phyloP scores from a whole-genome alignment of 345 rosid genomes.

The Mercurialis annua region DNA sequence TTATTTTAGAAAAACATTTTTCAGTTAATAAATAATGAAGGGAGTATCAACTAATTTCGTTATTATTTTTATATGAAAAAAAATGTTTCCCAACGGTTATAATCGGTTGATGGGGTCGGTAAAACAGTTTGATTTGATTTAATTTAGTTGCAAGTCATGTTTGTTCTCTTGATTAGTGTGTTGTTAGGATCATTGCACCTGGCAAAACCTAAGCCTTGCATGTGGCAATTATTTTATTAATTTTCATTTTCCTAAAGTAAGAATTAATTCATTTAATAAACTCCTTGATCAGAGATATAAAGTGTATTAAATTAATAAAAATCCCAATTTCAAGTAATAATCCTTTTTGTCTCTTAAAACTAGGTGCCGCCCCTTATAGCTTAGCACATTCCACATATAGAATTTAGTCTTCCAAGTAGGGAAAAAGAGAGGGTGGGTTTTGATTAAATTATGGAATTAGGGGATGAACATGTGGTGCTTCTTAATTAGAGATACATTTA shows the following conservation, averaged over 20 bases:
- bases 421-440: conserved; percentile 7
- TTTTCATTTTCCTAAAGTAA: not conserved
- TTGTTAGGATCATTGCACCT: conserved; percentile 47
- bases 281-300: too few relatives aligned
- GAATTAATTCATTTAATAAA: too few relatives aligned
- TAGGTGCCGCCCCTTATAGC: conserved; percentile 39
- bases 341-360: conserved; percentile 21
- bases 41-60: too few relatives aligned
- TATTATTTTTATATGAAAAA: too few relatives aligned
- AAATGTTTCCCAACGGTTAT: conserved; percentile 27
- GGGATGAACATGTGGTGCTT: conserved; percentile 27
- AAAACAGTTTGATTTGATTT: conserved; percentile 25
- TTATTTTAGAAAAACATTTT: not conserved
- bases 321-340: not conserved
- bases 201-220: conserved; percentile 36
- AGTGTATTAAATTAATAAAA: not conserved
- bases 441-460: conserved; percentile 8
- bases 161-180: not conserved
- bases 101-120: conserved; percentile 37
- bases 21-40: too few relatives aligned
- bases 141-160: not conserved
- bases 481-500: conserved; percentile 10
- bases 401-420: conserved; percentile 27
- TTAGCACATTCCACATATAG: conserved; percentile 7
- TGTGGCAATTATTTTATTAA: conserved; percentile 26